Evolutionary conservation across 352 stramenopile species (phyloP).

Genomic region (Phytophthora sansomeana): DNA sequence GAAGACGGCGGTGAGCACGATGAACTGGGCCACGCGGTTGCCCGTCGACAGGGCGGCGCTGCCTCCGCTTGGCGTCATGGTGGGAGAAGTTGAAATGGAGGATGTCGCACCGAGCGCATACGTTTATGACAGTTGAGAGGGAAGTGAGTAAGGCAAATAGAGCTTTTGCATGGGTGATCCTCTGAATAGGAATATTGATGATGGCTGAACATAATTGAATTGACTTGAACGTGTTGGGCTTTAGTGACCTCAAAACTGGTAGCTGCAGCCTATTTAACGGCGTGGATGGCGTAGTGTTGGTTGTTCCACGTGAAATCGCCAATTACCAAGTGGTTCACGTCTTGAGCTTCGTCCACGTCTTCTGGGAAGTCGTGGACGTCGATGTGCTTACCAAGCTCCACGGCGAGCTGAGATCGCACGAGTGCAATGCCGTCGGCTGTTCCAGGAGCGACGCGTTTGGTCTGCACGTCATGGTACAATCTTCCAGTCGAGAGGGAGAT

Average conservation of each 20-base stretch:
- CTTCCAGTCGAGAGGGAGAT: conserved; percentile 74
- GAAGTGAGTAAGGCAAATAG: too few relatives aligned
- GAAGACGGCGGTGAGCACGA: conserved; percentile 60
- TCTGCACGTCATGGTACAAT: conserved; percentile 75
- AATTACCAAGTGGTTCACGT: conserved; percentile 30
- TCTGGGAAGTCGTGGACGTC: conserved; percentile 50
- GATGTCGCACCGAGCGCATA: neutral
- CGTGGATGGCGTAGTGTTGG: conserved; percentile 46
- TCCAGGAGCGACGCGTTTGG: conserved; percentile 48
- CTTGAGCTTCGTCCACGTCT: conserved; percentile 7
- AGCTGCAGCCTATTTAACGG: conserved; percentile 41
- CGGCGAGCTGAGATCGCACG: conserved; percentile 76
- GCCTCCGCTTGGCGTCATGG: conserved; percentile 13
- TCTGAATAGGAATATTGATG: neutral
- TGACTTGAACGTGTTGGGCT: neutral
- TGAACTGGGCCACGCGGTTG: conserved; percentile 70
- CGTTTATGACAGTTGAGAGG: too few relatives aligned
- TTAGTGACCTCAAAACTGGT: neutral
- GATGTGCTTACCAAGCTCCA: conserved; percentile 72
- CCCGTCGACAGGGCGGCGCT: conserved; percentile 47
- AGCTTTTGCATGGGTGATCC: conserved; percentile 2
- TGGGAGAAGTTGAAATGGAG: conserved; percentile 8
- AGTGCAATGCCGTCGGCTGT: conserved; percentile 54
- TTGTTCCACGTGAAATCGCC: conserved; percentile 68
- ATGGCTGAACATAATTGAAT: conserved; percentile 12